phyloP scores from a whole-genome alignment of 768 basidiomycete species.

The Tricholoma bakamatsutake region DNA sequence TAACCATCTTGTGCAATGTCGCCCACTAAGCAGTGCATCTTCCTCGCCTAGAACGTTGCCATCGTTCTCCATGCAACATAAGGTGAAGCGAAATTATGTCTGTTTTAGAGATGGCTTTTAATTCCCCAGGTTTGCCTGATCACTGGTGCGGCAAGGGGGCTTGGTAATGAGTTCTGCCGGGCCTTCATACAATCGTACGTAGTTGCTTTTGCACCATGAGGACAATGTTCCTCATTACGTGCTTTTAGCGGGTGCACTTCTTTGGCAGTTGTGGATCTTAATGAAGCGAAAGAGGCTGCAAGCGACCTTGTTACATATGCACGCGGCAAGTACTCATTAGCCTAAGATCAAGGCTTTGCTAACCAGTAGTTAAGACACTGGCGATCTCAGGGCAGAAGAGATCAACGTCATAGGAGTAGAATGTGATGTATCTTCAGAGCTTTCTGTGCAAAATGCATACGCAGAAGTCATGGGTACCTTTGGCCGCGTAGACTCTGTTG shows the following conservation, averaged over 20 bases:
- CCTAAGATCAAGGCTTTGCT: not conserved
- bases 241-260: conserved; percentile 66
- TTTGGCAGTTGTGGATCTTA: conserved; percentile 79
- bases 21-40: not conserved
- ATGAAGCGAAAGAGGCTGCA: conserved; percentile 63
- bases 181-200: conserved; percentile 84
- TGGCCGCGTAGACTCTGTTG: conserved; percentile 75
- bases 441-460: conserved; percentile 70
- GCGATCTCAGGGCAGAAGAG: conserved; percentile 47
- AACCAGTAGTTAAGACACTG: conserved; percentile 39
- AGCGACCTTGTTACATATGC: conserved; percentile 47
- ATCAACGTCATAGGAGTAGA: conserved; percentile 69
- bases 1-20: not conserved
- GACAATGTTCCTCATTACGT: not conserved
- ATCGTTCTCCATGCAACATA: conserved; percentile 73
- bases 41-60: conserved; percentile 49
- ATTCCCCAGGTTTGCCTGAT: conserved; percentile 73
- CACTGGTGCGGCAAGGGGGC: conserved; percentile 88
- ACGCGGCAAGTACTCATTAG: conserved; percentile 22
- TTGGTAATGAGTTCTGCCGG: conserved; percentile 87
- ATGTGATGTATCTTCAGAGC: conserved; percentile 86
- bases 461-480: conserved; percentile 53
- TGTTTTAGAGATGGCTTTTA: not conserved
- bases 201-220: conserved; percentile 1
- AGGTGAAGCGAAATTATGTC: conserved; percentile 34